Evolutionary conservation across 495 filamentous ascomycete genomes (phyloP).

Genomic region (Penicillium bovifimosum): DNA sequence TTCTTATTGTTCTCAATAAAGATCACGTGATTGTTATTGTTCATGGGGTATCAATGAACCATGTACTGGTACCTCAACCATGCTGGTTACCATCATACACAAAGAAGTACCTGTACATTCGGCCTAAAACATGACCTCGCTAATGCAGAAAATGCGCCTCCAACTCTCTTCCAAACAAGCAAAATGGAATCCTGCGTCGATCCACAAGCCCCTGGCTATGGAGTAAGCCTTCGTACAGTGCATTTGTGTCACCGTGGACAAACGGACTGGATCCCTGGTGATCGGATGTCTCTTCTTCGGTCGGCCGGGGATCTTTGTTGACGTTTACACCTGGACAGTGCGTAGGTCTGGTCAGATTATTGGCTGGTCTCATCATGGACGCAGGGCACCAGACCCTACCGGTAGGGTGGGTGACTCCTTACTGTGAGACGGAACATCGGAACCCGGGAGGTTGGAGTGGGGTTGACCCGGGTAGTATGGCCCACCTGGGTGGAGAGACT

Average conservation of each 20-base stretch:
- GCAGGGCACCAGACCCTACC: conserved; percentile 5
- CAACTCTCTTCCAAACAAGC: conserved; percentile 8
- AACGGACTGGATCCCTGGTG: conserved; percentile 11
- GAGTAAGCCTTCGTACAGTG: conserved; percentile 21
- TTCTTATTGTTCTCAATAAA: conserved; percentile 6
- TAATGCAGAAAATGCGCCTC: conserved; percentile 8
- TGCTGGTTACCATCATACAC: background rate
- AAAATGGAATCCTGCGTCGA: conserved; percentile 7
- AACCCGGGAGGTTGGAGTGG: conserved; percentile 2
- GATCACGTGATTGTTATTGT: conserved; percentile 9
- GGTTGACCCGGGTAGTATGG: conserved; percentile 39
- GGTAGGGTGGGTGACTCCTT: conserved; percentile 15
- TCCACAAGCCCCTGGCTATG: conserved; percentile 19
- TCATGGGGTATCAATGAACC: conserved; percentile 4
- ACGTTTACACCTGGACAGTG: conserved; percentile 8
- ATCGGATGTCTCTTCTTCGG: conserved; percentile 14
- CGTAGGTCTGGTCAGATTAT: conserved; percentile 14
- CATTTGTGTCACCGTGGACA: conserved; percentile 16
- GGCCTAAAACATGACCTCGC: background rate
- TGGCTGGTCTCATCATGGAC: conserved; percentile 4
- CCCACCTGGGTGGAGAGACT: conserved; percentile 50
- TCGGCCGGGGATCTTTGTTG: background rate
- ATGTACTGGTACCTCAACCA: conserved; percentile 3
- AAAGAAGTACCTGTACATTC: background rate
- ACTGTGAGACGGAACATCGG: conserved; percentile 8